Conservation (phyloP, 163 green algal genomes). For the Scenedesmus sp. region DNA sequence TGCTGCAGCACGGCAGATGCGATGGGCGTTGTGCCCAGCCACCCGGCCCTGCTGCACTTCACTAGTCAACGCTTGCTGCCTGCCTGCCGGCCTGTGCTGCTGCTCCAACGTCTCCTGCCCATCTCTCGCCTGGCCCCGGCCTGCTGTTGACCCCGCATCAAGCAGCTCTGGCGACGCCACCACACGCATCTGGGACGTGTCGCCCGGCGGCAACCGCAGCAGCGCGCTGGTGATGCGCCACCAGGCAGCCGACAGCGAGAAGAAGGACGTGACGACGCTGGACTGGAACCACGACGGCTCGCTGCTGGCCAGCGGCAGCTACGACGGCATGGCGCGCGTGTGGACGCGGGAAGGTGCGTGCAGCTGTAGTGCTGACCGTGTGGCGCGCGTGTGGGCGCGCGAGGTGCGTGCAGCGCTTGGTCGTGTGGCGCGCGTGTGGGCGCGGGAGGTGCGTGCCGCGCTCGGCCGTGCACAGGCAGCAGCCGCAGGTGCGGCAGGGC, state of each 20-base stretch:
- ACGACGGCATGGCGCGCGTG: slow-evolving; percentile 85
- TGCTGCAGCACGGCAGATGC: not conserved
- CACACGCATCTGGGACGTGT: slow-evolving; percentile 89
- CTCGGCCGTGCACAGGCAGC: too few species aligned
- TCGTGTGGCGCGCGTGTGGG: not conserved
- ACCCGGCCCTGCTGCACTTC: too few species aligned
- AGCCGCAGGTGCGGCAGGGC: too few species aligned
- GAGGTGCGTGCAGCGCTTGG: not conserved
- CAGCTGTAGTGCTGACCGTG: not conserved
- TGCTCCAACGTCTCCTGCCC: not conserved
- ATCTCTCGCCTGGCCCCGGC: not conserved
- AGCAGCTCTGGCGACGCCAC: slow-evolving; percentile 86
- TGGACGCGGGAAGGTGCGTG: slow-evolving; percentile 82
- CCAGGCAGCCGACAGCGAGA: slow-evolving; percentile 56
- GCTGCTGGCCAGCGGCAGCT: slow-evolving; percentile 91
- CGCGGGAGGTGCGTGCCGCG: not conserved
- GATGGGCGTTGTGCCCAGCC: too few species aligned
- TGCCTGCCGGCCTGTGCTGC: not conserved
- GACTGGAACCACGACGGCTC: slow-evolving; percentile 91
- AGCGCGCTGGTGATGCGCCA: slow-evolving; percentile 78
- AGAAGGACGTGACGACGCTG: slow-evolving; percentile 92
- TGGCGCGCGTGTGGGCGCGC: not conserved
- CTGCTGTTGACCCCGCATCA: too few species aligned
- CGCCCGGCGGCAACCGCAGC: slow-evolving; percentile 45
- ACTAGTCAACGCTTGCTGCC: not conserved